phyloP scores from a whole-genome alignment of 2,329 filamentous ascomycete species.

The Colletotrichum godetiae region DNA sequence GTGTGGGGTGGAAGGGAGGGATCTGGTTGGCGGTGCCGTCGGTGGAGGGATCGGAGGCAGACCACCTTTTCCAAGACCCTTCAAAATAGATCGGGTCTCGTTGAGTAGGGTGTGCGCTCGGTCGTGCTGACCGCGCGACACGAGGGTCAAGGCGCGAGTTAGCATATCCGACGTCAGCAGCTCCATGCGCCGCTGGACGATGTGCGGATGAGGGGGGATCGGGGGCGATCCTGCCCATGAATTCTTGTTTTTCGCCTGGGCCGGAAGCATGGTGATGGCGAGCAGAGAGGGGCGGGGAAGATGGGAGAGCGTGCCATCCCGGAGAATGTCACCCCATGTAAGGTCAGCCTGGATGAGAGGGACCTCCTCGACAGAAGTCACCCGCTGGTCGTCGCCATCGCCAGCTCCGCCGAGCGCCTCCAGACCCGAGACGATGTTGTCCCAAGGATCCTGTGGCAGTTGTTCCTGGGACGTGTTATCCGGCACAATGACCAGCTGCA shows the following conservation, averaged over 20 bases:
- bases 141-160: conserved; percentile 88
- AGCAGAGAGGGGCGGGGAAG: conserved; percentile 90
- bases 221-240: conserved; percentile 77
- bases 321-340: conserved; percentile 90
- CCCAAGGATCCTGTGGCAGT: conserved; percentile 94
- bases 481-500: conserved; percentile 91
- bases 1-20: conserved; percentile 50
- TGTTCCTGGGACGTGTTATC: conserved; percentile 87
- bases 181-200: conserved; percentile 98
- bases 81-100: conserved; percentile 94
- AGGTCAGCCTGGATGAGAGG: conserved; percentile 96
- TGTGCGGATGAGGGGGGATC: conserved; percentile 93
- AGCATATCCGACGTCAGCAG: conserved; percentile 98
- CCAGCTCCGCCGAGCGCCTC: conserved; percentile 91
- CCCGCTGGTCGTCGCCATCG: conserved; percentile 86
- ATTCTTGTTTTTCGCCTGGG: conserved; percentile 69
- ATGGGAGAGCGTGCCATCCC: conserved; percentile 87
- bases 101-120: conserved; percentile 91
- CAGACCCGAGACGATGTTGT: conserved; percentile 93
- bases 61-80: conserved; percentile 94
- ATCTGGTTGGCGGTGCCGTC: conserved; percentile 48
- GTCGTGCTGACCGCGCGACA: conserved; percentile 92
- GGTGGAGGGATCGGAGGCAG: conserved; percentile 86
- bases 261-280: conserved; percentile 94
- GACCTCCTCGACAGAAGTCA: conserved; percentile 90